These are phyloP conservation scores for Ustilago sp. DNA, from an alignment of 1,284 basidiomycete species.

Conservation along the genomic window DNA sequence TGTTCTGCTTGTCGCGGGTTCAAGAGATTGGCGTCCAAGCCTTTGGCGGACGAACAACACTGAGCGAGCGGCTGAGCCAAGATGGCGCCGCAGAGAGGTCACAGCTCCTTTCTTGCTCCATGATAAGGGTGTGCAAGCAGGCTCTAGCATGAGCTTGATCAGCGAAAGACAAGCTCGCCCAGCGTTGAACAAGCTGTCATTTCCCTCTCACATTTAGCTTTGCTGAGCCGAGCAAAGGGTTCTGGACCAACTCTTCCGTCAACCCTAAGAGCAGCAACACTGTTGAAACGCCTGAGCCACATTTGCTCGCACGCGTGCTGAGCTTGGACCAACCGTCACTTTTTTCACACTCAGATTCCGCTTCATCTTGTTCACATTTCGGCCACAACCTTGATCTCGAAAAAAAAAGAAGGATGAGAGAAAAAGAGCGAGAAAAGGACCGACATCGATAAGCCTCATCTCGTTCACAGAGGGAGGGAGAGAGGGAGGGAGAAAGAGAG, in stretches of 20 bases:
- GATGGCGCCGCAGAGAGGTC: background rate
- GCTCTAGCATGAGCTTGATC: background rate
- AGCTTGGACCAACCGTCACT: conserved; percentile 3
- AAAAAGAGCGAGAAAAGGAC: conserved; percentile 2
- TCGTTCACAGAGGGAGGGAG: background rate
- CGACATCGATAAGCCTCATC: conserved; percentile 18
- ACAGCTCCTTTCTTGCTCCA: background rate
- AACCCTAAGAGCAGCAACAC: background rate
- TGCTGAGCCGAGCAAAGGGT: conserved; percentile 2
- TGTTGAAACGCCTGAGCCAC: background rate
- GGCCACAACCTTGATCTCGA: background rate
- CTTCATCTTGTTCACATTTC: background rate
- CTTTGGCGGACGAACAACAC: background rate
- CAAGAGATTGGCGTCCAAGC: background rate
- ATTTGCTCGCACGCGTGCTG: background rate
- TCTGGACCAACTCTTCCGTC: conserved; percentile 10
- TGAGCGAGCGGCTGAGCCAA: background rate
- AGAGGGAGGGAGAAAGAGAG: background rate
- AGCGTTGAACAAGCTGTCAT: background rate
- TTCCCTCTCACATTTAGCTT: background rate
- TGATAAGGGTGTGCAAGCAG: too few species aligned
- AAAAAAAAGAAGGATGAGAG: background rate
- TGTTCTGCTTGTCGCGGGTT: background rate
- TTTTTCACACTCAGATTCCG: conserved; percentile 1
- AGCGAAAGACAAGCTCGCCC: background rate